phyloP scores from a whole-genome alignment of 2,329 filamentous ascomycete species.

The Penicillium sp. region DNA sequence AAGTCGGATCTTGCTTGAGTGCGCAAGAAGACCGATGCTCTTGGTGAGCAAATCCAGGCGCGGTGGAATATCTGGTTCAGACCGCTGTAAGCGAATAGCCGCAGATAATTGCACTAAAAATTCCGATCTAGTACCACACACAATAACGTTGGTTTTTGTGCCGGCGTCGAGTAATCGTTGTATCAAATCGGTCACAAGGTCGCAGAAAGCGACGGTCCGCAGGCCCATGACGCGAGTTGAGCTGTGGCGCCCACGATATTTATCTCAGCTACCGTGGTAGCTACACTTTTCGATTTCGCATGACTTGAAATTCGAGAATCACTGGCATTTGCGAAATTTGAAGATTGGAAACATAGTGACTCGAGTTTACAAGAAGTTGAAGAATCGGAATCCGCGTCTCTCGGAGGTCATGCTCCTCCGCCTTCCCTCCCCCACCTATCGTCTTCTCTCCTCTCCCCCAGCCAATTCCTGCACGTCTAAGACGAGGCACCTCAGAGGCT shows the following conservation, averaged over 20 bases:
- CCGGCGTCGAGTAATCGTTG: conserved; percentile 61
- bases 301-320: not conserved
- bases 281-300: not conserved
- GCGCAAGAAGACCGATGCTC: conserved; percentile 68
- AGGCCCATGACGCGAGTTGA: conserved; percentile 13
- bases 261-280: not conserved
- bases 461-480: conserved; percentile 14
- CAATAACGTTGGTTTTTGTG: conserved; percentile 62
- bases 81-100: conserved; percentile 42
- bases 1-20: conserved; percentile 67
- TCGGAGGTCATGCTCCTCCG: conserved; percentile 23
- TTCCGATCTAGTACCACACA: conserved; percentile 65
- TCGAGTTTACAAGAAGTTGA: not conserved
- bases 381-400: not conserved
- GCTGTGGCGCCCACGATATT: not conserved
- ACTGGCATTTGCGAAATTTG: not conserved
- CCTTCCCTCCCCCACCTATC: conserved; percentile 20
- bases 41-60: conserved; percentile 56
- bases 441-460: conserved; percentile 9
- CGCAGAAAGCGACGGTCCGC: conserved; percentile 46
- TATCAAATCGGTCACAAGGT: conserved; percentile 58
- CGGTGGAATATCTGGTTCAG: conserved; percentile 8
- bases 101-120: conserved; percentile 64
- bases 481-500: conserved; percentile 22
- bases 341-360: not conserved